Base-by-base conservation (phyloP, 2,329 filamentous ascomycete genomes). In the Exophiala aquamarina region DNA sequence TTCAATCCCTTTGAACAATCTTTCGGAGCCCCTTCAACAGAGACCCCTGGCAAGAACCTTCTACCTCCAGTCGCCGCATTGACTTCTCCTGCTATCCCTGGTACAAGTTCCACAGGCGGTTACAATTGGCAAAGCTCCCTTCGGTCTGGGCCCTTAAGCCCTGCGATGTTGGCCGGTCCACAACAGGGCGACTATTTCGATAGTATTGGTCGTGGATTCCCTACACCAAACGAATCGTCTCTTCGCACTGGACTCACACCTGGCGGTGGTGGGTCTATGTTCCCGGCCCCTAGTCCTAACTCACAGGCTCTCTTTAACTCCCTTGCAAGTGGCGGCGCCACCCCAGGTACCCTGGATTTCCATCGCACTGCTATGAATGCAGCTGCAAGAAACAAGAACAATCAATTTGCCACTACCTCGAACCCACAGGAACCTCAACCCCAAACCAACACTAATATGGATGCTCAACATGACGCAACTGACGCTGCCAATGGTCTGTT, bases 1-100 rank as follows among this genome's bases (percentile, higher is more conserved):
- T 90, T 90, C 50, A 97, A 98, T 69, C 92, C 93, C 7, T 97
- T 98, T 63, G 93, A 97, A 67, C 89, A 93, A 70, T 96, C 92
- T 5, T 98, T 98, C 66, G 84, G 82, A 33, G 77, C 74, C 31
- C 76, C 70, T 18, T 79, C 76, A 38, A 72, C 82, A 59, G 89
- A 95, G 66, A 95, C 92, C 23, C 90, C 92, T 13, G 87, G 89
- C 59, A 86, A 84, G 62, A 77, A 79, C 31, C 85, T 95, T 62
- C 76, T 98, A 54, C 93, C 93, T 41, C 87, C 91, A 13, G 90
- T 97, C 59, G 90, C 90, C 37, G 81, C 90, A 54, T 79, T 98
- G 61, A 94, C 93, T 18, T 97, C 93, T 37, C 92, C 93, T 5
- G 89, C 89, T 36, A 83, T 89, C 17, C 79, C 94, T 37, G 89